Evolutionary conservation across 2,329 filamentous ascomycete genomes (phyloP).

Genomic region (Claviceps pazoutovae): DNA sequence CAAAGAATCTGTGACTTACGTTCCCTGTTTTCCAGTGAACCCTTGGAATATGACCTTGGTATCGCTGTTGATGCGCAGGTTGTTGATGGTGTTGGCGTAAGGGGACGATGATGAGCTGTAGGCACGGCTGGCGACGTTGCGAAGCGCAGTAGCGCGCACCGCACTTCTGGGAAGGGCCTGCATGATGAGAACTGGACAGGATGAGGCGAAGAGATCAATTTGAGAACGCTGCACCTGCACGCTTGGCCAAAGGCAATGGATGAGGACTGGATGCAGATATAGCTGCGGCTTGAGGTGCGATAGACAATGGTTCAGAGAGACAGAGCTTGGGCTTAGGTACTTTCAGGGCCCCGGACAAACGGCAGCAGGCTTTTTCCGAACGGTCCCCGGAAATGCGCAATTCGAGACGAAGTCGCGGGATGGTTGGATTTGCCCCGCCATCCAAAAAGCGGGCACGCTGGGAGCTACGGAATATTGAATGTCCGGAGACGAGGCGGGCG

Average conservation of each 20-base stretch:
- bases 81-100: constrained; percentile 62
- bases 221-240: constrained; percentile 8
- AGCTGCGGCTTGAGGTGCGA: constrained; percentile 10
- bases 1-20: constrained; percentile 39
- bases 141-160: constrained; percentile 56
- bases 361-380: constrained; percentile 13
- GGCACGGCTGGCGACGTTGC: constrained; percentile 47
- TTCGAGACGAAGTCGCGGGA: background rate
- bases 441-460: background rate
- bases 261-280: constrained; percentile 8
- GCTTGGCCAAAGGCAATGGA: constrained; percentile 9
- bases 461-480: no score
- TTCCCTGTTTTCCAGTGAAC: constrained; percentile 95
- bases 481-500: no score
- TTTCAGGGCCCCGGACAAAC: constrained; percentile 12
- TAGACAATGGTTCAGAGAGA: constrained; percentile 5
- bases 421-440: constrained; percentile 1
- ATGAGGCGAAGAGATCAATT: constrained; percentile 3
- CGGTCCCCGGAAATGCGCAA: constrained; percentile 5
- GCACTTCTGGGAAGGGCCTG: constrained; percentile 63
- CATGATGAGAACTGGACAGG: constrained; percentile 42
- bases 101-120: constrained; percentile 49
- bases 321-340: constrained; percentile 3
- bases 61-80: constrained; percentile 83
- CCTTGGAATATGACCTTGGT: constrained; percentile 96